These are phyloP conservation scores for Kwoniella pini DNA, from an alignment of 768 basidiomycete genomes.

Conservation along the genomic window DNA sequence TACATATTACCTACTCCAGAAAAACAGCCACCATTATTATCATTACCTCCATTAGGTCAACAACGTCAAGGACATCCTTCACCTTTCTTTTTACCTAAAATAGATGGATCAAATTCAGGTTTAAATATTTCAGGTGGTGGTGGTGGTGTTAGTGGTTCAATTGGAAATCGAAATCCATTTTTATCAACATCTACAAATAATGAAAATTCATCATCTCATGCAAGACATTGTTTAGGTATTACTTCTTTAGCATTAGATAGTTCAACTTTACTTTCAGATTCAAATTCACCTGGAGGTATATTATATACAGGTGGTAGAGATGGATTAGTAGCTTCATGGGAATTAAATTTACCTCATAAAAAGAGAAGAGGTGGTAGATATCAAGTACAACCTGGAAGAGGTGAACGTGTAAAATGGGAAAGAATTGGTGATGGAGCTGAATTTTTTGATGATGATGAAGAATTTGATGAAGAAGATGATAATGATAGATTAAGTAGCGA, in stretches of 20 bases:
- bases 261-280: slow-evolving; percentile 72
- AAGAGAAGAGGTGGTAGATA: slow-evolving; percentile 54
- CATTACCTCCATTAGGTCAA: slow-evolving; percentile 68
- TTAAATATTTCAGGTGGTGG: slow-evolving; percentile 2
- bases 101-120: background rate
- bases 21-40: slow-evolving; percentile 65
- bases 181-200: slow-evolving; percentile 23
- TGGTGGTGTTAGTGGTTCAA: no score
- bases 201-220: slow-evolving; percentile 56
- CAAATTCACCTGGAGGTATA: slow-evolving; percentile 72
- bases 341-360: slow-evolving; percentile 69
- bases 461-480: slow-evolving; percentile 64
- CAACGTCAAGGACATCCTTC: slow-evolving; percentile 68
- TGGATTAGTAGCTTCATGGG: slow-evolving; percentile 85
- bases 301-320: slow-evolving; percentile 87
- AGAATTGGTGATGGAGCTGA: slow-evolving; percentile 83
- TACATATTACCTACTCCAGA: slow-evolving; percentile 80
- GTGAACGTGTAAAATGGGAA: slow-evolving; percentile 49
- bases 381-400: slow-evolving; percentile 45
- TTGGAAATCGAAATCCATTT: slow-evolving; percentile 38
- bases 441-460: slow-evolving; percentile 70
- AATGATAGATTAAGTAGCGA: slow-evolving; percentile 55
- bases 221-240: slow-evolving; percentile 83
- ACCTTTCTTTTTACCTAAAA: slow-evolving; percentile 65
- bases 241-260: slow-evolving; percentile 84